Percentiles rank a stretch among this genome's conserved stretches.
Evolutionary conservation across 306 rosid species (phyloP).

Genomic region (Glycine tomentella): DNA sequence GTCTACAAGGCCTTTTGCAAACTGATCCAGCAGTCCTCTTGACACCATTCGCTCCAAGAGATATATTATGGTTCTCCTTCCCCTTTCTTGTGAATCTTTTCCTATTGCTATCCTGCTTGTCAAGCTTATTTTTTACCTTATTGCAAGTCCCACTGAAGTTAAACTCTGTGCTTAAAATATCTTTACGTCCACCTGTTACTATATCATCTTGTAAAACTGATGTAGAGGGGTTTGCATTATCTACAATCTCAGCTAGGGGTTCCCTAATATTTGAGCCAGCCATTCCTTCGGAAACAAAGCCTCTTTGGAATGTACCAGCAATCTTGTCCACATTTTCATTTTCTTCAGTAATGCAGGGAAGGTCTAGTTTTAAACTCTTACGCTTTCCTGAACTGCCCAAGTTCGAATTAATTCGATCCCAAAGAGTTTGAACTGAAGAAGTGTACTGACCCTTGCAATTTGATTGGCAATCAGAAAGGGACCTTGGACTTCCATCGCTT

Average conservation of each 20-base stretch:
- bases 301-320: conserved; percentile 55
- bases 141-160: conserved; percentile 59
- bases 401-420: conserved; percentile 69
- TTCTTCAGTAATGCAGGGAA: conserved; percentile 90
- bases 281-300: conserved; percentile 47
- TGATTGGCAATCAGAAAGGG: conserved; percentile 68
- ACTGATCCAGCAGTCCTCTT: conserved; percentile 61
- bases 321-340: conserved; percentile 76
- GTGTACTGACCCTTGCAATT: conserved; percentile 48
- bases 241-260: conserved; percentile 68
- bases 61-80: conserved; percentile 58
- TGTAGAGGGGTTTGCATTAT: conserved; percentile 52
- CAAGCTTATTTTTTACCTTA: conserved; percentile 58
- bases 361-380: conserved; percentile 71
- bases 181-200: conserved; percentile 56
- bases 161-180: conserved; percentile 60
- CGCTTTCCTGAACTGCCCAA: conserved; percentile 76
- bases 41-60: conserved; percentile 60
- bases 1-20: conserved; percentile 55
- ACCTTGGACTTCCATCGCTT: conserved; percentile 52
- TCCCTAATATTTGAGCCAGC: conserved; percentile 54
- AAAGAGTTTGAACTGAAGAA: conserved; percentile 75
- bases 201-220: conserved; percentile 61
- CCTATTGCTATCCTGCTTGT: conserved; percentile 52
- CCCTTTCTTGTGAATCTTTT: conserved; percentile 58